A percentile compares a stretch with the other conserved stretches of the same genome.
These are phyloP conservation scores for Pythium aquatile DNA, from an alignment of 352 stramenopile species.

Conservation along the genomic window DNA sequence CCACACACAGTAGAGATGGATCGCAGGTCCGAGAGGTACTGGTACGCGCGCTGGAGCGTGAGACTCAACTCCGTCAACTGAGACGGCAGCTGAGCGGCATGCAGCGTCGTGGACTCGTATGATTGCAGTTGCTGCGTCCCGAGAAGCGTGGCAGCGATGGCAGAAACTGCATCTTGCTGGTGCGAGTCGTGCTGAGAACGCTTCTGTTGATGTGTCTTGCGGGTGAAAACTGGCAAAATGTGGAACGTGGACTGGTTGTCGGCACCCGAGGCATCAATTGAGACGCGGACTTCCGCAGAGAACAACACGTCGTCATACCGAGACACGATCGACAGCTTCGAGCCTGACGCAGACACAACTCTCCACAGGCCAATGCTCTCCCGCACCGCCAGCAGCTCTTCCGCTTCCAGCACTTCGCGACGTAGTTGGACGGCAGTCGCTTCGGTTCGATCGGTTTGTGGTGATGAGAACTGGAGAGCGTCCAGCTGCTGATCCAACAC, in stretches of 20 bases:
- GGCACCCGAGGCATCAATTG: background rate
- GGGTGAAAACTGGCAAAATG: slow-evolving; percentile 11
- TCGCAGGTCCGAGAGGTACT: slow-evolving; percentile 57
- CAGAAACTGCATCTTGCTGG: slow-evolving; percentile 15
- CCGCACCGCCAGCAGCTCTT: slow-evolving; percentile 25
- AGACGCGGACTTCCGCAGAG: slow-evolving; percentile 18
- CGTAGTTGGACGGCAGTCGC: slow-evolving; percentile 12
- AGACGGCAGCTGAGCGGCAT: background rate
- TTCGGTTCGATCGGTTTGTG: background rate
- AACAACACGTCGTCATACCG: slow-evolving; percentile 26
- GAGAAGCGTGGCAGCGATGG: slow-evolving; percentile 14
- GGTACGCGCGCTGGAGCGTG: slow-evolving; percentile 43
- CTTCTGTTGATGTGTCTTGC: slow-evolving; percentile 12
- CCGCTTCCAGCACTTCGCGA: slow-evolving; percentile 18
- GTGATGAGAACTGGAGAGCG: slow-evolving; percentile 3
- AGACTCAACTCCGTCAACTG: slow-evolving; percentile 13
- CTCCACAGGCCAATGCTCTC: slow-evolving; percentile 24
- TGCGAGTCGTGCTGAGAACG: background rate
- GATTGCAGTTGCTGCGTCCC: background rate
- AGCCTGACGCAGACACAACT: slow-evolving; percentile 13
- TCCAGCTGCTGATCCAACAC: slow-evolving; percentile 54
- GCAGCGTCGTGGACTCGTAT: background rate
- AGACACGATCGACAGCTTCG: slow-evolving; percentile 9
- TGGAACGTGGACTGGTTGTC: background rate
- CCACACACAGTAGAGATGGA: slow-evolving; percentile 52